A percentile compares a stretch with the other conserved stretches of the same genome.
Evolutionary conservation across 306 rosid species (phyloP).

Genomic region (Canavalia gladiata): DNA sequence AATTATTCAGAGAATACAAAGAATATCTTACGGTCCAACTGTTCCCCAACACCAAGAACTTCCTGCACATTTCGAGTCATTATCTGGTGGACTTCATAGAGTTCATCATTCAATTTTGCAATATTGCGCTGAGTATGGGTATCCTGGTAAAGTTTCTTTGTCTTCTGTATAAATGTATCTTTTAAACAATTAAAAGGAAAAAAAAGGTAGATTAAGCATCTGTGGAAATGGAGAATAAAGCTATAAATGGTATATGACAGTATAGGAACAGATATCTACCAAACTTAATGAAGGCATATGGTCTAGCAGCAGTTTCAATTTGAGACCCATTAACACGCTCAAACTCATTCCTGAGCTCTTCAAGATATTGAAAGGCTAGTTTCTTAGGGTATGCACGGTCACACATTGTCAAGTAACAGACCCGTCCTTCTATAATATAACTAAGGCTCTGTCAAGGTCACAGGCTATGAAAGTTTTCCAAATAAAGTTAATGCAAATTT

Average conservation of each 20-base stretch:
- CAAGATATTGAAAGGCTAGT: slow-evolving; percentile 99
- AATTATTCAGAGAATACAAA: slow-evolving; percentile 44
- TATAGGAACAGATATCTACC: slow-evolving; percentile 62
- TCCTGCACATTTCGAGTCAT: slow-evolving; percentile 99
- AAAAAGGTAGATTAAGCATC: slow-evolving; percentile 44
- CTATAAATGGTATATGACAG: slow-evolving; percentile 17
- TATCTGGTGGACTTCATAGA: slow-evolving; percentile 98
- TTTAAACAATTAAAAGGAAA: slow-evolving; percentile 52
- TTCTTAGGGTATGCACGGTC: slow-evolving; percentile 99
- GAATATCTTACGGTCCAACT: slow-evolving; percentile 92
- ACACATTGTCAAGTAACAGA: slow-evolving; percentile 98
- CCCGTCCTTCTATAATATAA: slow-evolving; percentile 94
- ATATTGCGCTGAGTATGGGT: slow-evolving; percentile 96
- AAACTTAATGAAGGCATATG: slow-evolving; percentile 98
- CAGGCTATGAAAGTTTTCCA: slow-evolving; percentile 42
- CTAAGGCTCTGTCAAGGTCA: slow-evolving; percentile 76
- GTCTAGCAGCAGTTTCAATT: slow-evolving; percentile 99
- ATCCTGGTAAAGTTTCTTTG: slow-evolving; percentile 98
- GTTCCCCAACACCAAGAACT: slow-evolving; percentile 99
- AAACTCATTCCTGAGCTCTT: slow-evolving; percentile 96
- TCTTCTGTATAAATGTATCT: slow-evolving; percentile 97
- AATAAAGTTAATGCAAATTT: slow-evolving; percentile 19
- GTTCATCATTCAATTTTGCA: slow-evolving; percentile 97
- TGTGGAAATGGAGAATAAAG: slow-evolving; percentile 23
- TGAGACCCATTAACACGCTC: slow-evolving; percentile 93